Percentiles rank a stretch among this genome's conserved stretches.
phyloP scores from a whole-genome alignment of 2,329 filamentous ascomycete species.

The Balansia obtecta region DNA sequence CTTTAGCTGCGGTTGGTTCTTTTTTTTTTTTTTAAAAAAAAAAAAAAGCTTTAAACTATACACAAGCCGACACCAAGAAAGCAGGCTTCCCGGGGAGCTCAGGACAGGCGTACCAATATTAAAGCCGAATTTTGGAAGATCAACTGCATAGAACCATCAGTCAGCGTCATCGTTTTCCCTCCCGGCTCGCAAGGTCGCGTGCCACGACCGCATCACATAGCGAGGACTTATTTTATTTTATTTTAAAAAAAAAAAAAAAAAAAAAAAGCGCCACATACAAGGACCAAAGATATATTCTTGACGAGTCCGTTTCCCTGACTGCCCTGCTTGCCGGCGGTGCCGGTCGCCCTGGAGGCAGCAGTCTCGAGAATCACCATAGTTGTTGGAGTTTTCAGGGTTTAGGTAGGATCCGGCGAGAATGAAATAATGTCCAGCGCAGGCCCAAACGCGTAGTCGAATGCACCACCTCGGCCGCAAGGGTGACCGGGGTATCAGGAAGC shows the following conservation, averaged over 20 bases:
- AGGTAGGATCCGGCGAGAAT: not conserved
- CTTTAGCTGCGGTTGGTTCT: not conserved
- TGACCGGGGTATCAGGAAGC: not conserved
- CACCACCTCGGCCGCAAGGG: not conserved
- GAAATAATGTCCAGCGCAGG: not conserved
- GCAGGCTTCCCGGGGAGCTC: not conserved
- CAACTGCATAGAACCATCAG: conserved; percentile 36
- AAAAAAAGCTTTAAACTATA: no score
- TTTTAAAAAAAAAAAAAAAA: no score
- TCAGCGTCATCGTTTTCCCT: not conserved
- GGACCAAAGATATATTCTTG: conserved; percentile 13
- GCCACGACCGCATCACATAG: not conserved
- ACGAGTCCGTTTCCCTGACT: conserved; percentile 7
- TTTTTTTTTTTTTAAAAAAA: not conserved
- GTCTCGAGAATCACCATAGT: conserved; percentile 12
- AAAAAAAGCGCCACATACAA: conserved; percentile 10
- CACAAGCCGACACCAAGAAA: not conserved
- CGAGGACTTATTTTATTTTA: no score
- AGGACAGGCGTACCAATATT: conserved; percentile 43
- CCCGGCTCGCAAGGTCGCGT: not conserved
- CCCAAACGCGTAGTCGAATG: not conserved
- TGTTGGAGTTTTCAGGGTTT: not conserved
- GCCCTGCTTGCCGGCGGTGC: conserved; percentile 2
- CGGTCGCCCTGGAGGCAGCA: conserved; percentile 6
- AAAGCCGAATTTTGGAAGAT: conserved; percentile 65